These are phyloP conservation scores for Retiboletus fuscus DNA, from an alignment of 1,284 basidiomycete species.

Conservation along the genomic window DNA sequence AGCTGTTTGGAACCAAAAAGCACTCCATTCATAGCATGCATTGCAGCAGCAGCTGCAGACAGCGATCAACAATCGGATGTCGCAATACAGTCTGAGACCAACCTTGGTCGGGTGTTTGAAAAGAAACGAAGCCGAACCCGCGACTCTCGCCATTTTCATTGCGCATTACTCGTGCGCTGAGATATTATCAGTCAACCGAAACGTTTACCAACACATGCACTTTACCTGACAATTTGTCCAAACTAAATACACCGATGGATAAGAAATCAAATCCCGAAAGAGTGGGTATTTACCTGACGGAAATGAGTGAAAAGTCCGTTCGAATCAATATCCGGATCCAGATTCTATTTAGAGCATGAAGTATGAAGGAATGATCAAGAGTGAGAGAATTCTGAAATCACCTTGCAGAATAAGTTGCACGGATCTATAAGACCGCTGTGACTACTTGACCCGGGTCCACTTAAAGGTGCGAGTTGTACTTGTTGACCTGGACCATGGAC, in stretches of 20 bases:
- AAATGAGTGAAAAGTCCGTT: constrained; percentile 86
- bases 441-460: constrained; percentile 79
- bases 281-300: constrained; percentile 66
- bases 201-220: constrained; percentile 3
- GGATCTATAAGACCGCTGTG: constrained; percentile 91
- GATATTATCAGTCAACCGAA: constrained; percentile 26
- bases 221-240: constrained; percentile 87
- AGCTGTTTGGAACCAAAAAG: constrained; percentile 80
- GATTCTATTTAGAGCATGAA: constrained; percentile 65
- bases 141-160: constrained; percentile 86
- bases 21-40: constrained; percentile 84
- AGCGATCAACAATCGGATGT: constrained; percentile 8
- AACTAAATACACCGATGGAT: constrained; percentile 59
- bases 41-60: constrained; percentile 69
- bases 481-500: constrained; percentile 91
- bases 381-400: constrained; percentile 45
- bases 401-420: constrained; percentile 92
- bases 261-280: constrained; percentile 29
- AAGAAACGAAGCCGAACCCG: constrained; percentile 97
- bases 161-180: constrained; percentile 92
- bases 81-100: constrained; percentile 25
- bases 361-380: constrained; percentile 22
- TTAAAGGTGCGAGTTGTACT: constrained; percentile 81
- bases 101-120: constrained; percentile 87
- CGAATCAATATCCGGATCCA: constrained; percentile 87